These are phyloP conservation scores for Daedalea quercina DNA, from an alignment of 768 basidiomycete species.

Conservation along the genomic window DNA sequence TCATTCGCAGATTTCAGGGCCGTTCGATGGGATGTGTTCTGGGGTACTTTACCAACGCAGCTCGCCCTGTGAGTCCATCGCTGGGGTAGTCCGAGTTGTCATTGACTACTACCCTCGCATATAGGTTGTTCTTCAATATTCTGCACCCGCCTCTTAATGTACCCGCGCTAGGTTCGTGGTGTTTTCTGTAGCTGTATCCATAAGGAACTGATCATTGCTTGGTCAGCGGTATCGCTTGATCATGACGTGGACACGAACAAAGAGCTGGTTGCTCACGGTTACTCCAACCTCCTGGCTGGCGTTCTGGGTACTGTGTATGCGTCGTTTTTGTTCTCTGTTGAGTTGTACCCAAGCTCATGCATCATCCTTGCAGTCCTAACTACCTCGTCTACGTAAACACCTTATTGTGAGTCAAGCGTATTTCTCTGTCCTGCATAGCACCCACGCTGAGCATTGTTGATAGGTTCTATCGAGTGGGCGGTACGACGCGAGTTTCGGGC, in stretches of 20 bases:
- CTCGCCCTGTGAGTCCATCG: conserved; percentile 74
- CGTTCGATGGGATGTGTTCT: conserved; percentile 60
- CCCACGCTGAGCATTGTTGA: not conserved
- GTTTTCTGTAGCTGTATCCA: not conserved
- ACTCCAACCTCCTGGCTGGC: conserved; percentile 83
- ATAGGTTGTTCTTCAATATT: conserved; percentile 76
- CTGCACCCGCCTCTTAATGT: conserved; percentile 85
- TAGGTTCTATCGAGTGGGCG: conserved; percentile 91
- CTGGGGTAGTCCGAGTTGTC: conserved; percentile 24
- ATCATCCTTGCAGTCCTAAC: conserved; percentile 55
- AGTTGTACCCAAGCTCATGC: not conserved
- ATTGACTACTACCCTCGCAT: not conserved
- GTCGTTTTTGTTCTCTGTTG: not conserved
- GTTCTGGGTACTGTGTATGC: conserved; percentile 69
- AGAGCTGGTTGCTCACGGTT: conserved; percentile 89
- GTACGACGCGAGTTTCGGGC: conserved; percentile 75
- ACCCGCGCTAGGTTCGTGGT: conserved; percentile 67
- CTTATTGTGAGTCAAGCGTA: conserved; percentile 45
- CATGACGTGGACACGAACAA: conserved; percentile 88
- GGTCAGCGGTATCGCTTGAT: conserved; percentile 75
- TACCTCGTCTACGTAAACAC: conserved; percentile 89
- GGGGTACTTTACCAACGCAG: conserved; percentile 88
- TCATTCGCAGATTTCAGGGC: conserved; percentile 50
- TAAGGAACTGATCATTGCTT: not conserved
- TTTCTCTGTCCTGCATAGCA: not conserved